Conservation (phyloP, 345 rosid genomes). For the Combretum micranthum region DNA sequence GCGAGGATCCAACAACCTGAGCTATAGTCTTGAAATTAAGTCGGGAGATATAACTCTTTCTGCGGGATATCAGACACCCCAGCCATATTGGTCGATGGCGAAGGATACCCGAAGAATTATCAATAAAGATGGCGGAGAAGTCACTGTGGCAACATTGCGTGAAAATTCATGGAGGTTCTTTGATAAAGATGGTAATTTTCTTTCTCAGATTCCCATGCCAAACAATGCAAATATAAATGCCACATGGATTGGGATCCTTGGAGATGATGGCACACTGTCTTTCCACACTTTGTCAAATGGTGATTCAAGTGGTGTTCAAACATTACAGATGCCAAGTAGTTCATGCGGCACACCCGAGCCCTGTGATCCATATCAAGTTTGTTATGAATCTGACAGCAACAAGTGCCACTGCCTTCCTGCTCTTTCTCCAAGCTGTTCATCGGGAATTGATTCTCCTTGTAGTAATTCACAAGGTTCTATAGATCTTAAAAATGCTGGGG, state of each 20-base stretch:
- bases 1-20: constrained; percentile 11
- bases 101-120: constrained; percentile 23
- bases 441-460: constrained; percentile 26
- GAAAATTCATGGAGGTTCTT: constrained; percentile 49
- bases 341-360: constrained; percentile 36
- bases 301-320: constrained; percentile 9
- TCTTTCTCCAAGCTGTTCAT: constrained; percentile 24
- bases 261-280: constrained; percentile 24
- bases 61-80: constrained; percentile 33
- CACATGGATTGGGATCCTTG: constrained; percentile 35
- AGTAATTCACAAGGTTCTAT: constrained; percentile 11
- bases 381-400: constrained; percentile 14
- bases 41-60: constrained; percentile 28
- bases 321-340: constrained; percentile 30
- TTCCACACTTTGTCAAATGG: constrained; percentile 29
- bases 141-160: constrained; percentile 20
- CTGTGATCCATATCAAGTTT: constrained; percentile 28
- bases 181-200: constrained; percentile 22
- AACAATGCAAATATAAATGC: constrained; percentile 24
- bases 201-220: constrained; percentile 33
- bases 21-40: constrained; percentile 30
- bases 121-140: constrained; percentile 18
- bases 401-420: constrained; percentile 35
- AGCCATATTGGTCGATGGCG: constrained; percentile 42
- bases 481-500: constrained; percentile 27